Percentiles rank a stretch among this genome's conserved stretches.
Evolutionary conservation across 495 filamentous ascomycete species (phyloP).

Genomic region (Massariosphaeria phaeospora): DNA sequence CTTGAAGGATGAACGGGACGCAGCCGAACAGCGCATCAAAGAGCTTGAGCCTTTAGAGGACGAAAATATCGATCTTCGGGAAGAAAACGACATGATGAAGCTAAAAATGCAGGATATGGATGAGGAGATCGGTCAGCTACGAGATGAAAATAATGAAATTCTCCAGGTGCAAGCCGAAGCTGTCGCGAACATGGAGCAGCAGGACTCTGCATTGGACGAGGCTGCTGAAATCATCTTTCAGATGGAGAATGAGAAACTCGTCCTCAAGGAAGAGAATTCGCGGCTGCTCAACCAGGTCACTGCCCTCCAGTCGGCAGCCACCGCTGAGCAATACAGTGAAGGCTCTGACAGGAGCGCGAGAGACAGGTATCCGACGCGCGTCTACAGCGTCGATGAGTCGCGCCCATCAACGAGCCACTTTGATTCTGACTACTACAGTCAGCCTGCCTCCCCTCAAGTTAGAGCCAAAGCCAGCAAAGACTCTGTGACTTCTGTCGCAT

Average conservation of each 20-base stretch:
- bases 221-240: conserved; percentile 74
- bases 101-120: conserved; percentile 34
- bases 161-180: conserved; percentile 61
- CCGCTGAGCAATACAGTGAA: neutral
- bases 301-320: neutral
- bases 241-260: conserved; percentile 52
- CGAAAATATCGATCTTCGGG: conserved; percentile 30
- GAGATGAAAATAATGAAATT: conserved; percentile 33
- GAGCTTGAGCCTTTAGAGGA: conserved; percentile 33
- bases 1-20: conserved; percentile 59
- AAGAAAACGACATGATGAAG: conserved; percentile 5
- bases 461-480: conserved; percentile 22
- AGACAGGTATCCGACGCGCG: conserved; percentile 1
- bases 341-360: neutral
- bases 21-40: conserved; percentile 48
- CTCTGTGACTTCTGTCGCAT: neutral
- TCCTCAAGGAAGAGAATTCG: conserved; percentile 8
- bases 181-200: conserved; percentile 63
- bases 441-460: conserved; percentile 26
- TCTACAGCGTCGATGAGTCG: conserved; percentile 28
- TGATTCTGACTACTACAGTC: conserved; percentile 33
- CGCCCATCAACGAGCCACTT: conserved; percentile 24
- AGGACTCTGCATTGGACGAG: conserved; percentile 73
- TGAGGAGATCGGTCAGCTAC: conserved; percentile 32
- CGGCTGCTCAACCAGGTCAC: neutral